These are phyloP conservation scores for Erigeron canadensis DNA, from an alignment of 129 eudicot genomes.

Conservation along the genomic window DNA sequence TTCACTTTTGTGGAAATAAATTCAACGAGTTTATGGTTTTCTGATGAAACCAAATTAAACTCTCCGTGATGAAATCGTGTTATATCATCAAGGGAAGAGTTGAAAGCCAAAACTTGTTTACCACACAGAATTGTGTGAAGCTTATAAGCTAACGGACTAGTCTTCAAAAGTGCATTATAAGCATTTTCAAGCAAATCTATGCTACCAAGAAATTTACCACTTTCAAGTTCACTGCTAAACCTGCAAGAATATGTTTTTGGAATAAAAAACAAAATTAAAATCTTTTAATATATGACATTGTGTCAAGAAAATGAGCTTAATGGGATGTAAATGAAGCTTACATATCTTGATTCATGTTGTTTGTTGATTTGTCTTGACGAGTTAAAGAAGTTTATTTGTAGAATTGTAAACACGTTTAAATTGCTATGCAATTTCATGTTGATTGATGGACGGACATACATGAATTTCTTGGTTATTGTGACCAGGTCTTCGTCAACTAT, in stretches of 20 bases:
- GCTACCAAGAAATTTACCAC: conserved; percentile 17
- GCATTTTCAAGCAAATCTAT: conserved; percentile 21
- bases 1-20: conserved; percentile 36
- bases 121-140: conserved; percentile 14
- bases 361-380: background rate
- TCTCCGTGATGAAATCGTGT: conserved; percentile 18
- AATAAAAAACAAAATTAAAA: background rate
- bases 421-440: background rate
- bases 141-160: background rate
- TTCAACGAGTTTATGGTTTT: conserved; percentile 18
- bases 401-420: background rate
- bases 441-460: background rate
- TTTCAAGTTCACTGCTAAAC: conserved; percentile 40
- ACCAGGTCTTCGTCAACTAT: background rate
- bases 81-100: background rate
- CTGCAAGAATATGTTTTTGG: conserved; percentile 22
- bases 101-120: conserved; percentile 22
- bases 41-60: conserved; percentile 25
- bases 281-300: background rate
- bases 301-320: background rate
- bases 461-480: background rate
- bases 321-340: background rate
- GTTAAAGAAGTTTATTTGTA: background rate
- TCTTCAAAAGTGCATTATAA: conserved; percentile 21
- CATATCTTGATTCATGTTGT: background rate